Conservation (phyloP, 2,329 filamentous ascomycete species). For the Aspergillus sp. region DNA sequence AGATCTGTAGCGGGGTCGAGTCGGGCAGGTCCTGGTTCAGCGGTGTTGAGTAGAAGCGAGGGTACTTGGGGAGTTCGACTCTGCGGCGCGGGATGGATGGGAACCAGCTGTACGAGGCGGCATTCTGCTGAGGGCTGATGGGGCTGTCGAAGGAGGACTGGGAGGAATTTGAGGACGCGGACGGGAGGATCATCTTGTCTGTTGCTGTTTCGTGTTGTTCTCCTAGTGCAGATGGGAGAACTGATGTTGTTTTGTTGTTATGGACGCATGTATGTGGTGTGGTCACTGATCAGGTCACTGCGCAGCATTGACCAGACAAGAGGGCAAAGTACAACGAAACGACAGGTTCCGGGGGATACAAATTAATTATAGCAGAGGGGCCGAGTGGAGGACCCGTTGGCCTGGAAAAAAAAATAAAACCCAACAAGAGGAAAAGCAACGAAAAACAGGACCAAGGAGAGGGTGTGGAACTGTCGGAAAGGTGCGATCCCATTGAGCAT, state of each 20-base stretch:
- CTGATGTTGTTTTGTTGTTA: constrained; percentile 1
- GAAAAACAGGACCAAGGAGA: constrained; percentile 11
- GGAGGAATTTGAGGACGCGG: constrained; percentile 31
- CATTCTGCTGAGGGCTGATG: constrained; percentile 31
- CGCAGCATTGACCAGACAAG: constrained; percentile 9
- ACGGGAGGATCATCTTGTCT: constrained; percentile 31
- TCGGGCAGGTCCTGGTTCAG: constrained; percentile 33
- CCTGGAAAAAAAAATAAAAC: constrained; percentile 10
- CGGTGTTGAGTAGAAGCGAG: constrained; percentile 42
- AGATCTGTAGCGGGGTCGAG: constrained; percentile 37
- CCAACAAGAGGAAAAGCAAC: background rate
- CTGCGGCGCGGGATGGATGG: constrained; percentile 30
- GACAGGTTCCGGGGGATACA: constrained; percentile 7
- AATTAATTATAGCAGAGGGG: constrained; percentile 15
- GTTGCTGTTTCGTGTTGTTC: background rate
- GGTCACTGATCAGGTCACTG: background rate
- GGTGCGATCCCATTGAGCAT: constrained; percentile 1
- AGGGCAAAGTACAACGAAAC: background rate
- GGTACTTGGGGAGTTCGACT: constrained; percentile 29
- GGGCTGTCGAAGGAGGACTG: constrained; percentile 34
- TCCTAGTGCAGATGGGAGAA: background rate
- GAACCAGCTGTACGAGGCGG: constrained; percentile 20
- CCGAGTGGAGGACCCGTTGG: background rate
- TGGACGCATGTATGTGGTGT: constrained; percentile 8
- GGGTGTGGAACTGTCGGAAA: constrained; percentile 12